Evolutionary conservation across 257 asterid species (phyloP).

Genomic region (Scutellaria barbata): DNA sequence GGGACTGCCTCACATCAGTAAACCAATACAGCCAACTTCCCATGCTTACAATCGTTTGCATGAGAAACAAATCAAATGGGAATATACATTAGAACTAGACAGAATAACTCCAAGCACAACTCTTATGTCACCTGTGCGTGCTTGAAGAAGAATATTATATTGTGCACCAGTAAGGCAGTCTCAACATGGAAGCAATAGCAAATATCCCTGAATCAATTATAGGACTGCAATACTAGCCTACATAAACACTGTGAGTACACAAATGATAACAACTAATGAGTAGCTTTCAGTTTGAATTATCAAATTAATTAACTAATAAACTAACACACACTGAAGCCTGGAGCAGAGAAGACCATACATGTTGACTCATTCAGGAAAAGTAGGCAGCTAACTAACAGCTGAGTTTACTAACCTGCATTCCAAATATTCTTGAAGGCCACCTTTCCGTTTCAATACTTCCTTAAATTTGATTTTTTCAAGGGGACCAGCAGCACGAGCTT

Average conservation of each 20-base stretch:
- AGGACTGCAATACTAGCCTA: conserved; percentile 9
- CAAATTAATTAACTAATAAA: conserved; percentile 23
- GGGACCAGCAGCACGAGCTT: conserved; percentile 83
- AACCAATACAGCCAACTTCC: conserved; percentile 22
- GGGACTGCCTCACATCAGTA: conserved; percentile 15
- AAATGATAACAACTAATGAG: conserved; percentile 20
- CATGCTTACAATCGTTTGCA: conserved; percentile 20
- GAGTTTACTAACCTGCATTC: conserved; percentile 81
- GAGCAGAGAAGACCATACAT: conserved; percentile 27
- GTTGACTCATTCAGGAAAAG: conserved; percentile 31
- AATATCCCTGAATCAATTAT: conserved; percentile 22
- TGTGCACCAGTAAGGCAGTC: conserved; percentile 24
- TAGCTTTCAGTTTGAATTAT: conserved; percentile 28
- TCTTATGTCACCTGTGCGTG: conserved; percentile 17
- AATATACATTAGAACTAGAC: neutral
- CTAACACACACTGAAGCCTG: conserved; percentile 17
- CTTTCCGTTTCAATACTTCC: conserved; percentile 91
- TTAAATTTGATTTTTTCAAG: conserved; percentile 88
- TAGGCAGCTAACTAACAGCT: conserved; percentile 29
- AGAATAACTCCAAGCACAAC: conserved; percentile 19
- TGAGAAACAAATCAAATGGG: conserved; percentile 22
- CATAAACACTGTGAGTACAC: conserved; percentile 26
- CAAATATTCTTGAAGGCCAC: conserved; percentile 92
- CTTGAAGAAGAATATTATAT: neutral
- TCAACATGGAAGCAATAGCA: conserved; percentile 20